A percentile compares a stretch with the other conserved stretches of the same genome.
Evolutionary conservation across 345 rosid genomes (phyloP).

Genomic region (Sisymbrium irio): DNA sequence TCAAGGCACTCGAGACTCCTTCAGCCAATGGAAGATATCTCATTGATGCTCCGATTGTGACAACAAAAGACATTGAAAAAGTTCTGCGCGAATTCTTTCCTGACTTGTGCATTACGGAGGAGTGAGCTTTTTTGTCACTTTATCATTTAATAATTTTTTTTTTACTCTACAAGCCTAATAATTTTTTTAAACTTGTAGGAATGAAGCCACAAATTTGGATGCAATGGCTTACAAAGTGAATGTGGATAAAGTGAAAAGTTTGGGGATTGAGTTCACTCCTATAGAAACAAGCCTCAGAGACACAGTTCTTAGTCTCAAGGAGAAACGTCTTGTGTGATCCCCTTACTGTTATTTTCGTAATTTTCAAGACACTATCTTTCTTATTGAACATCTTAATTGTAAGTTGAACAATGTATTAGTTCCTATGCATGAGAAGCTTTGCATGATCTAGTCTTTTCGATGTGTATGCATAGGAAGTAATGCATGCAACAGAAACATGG

Average conservation of each 20-base stretch:
- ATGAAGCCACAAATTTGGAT: not conserved
- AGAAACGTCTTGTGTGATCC: slow-evolving; percentile 27
- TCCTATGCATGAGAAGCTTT: too few species aligned
- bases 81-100: slow-evolving; percentile 33
- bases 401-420: too few species aligned
- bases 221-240: not conserved
- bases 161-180: not conserved
- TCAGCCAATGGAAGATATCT: slow-evolving; percentile 45
- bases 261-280: slow-evolving; percentile 47
- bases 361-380: not conserved
- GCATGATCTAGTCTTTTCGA: too few species aligned
- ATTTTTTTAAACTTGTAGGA: not conserved
- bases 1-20: slow-evolving; percentile 45
- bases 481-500: too few species aligned
- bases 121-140: slow-evolving; percentile 22
- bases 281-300: slow-evolving; percentile 49
- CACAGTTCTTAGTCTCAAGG: slow-evolving; percentile 48
- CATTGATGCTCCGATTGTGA: slow-evolving; percentile 29
- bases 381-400: not conserved
- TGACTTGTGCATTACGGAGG: slow-evolving; percentile 4
- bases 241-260: slow-evolving; percentile 26
- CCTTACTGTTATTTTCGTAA: not conserved
- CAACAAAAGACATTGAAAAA: not conserved
- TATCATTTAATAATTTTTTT: not conserved
- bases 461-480: too few species aligned